Evolutionary conservation across 768 basidiomycete species (phyloP), one percentile per base, ranked within the genome.

Genomic region (Cantharellus anzutake): DNA sequence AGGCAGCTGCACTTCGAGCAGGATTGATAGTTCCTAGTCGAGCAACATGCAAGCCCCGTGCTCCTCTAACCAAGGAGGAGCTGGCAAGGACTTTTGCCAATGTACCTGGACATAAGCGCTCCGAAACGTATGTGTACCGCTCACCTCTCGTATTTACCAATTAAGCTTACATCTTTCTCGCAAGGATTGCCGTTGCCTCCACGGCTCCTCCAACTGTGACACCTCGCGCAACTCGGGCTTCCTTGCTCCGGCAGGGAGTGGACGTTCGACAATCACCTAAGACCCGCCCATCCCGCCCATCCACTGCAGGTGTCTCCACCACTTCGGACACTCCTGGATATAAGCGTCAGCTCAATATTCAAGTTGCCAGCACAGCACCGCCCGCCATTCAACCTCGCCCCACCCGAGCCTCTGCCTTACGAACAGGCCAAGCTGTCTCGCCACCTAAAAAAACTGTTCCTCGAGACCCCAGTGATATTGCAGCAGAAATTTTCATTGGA

Each of bases 381-480:
- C 88, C 88, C 0, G 78, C 80, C 63, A 88, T 89, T 58, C 75
- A 80, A 4, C 88, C 88, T 0, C 83, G 88, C 56, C 82, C 80
- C 59, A 86, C 86, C 3, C 78, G 78, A 53, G 81, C 86, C 0
- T 83, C 88, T 0, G 78, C 80, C 2, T 74, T 91, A 3, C 82
- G 88, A 44, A 80, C 80, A 2, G 86, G 85, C 4, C 41, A 52
- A 37, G 16, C 78, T 82, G 29, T 34, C 38, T 71, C 70, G 37
- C 76, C 81, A 0, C 72, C 76, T 34, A 76, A 80, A 4, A 82
- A 83, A 41, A 29, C 14, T 4, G 44, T 29, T 3, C 35, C 60
- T 5, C 51, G 44, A 4, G 5, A 35, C 20, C 20, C 59, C 42
- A 61, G 29, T 29, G 29, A 29, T 4, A 7, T 16, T n/a, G 42